Base-by-base conservation (phyloP, 805 yeast genomes). In the Yarrowia keelungensis region DNA sequence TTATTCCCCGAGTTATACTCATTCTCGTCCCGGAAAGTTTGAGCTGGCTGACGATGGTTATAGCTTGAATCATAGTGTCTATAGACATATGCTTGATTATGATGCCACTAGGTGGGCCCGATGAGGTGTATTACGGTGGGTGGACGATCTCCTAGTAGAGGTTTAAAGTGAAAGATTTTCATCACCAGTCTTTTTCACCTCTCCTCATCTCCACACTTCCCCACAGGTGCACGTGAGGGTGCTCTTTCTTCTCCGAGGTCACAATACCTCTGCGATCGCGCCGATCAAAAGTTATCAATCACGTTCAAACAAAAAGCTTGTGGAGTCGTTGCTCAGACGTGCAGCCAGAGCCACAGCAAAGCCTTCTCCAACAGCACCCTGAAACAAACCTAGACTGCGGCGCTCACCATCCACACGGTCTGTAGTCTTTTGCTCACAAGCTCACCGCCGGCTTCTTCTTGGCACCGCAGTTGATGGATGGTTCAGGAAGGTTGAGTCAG, bases 71-170 rank as follows among this genome's bases (percentile, higher is more conserved):
- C 26, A 15, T 26, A 47, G 51, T 36, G 50, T 26, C 51, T 9
- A 47, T 47, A 3, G 36, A 47, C 8, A 47, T 47, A 47, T 47
- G 51, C 51, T 47, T 47, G 50, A 46, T 46, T 46, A 46, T 46
- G 50, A 46, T 46, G 50, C 50, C 50, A 19, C 35, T 46, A 47
- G 51, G 51, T 47, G 51, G 51, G 51, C 51, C 47, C 50, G 12
- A 46, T 46, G n/a, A 15, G 12, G 50, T 16, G 32, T 22, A n/a
- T 16, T 46, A 19, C 15, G 9, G 50, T 22, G 46, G 46, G 19
- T 42, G 46, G 19, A 7, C 22, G 3, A 16, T 9, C 8, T 8
- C 11, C 46, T 9, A 10, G 39, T 10, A 4, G 12, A 38, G 4
- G 12, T 38, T 26, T 26, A 9, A 38, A 38, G 39, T 10, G 39